Conservation (phyloP, 2,329 filamentous ascomycete genomes). For the Torrubiella hemipterigena region DNA sequence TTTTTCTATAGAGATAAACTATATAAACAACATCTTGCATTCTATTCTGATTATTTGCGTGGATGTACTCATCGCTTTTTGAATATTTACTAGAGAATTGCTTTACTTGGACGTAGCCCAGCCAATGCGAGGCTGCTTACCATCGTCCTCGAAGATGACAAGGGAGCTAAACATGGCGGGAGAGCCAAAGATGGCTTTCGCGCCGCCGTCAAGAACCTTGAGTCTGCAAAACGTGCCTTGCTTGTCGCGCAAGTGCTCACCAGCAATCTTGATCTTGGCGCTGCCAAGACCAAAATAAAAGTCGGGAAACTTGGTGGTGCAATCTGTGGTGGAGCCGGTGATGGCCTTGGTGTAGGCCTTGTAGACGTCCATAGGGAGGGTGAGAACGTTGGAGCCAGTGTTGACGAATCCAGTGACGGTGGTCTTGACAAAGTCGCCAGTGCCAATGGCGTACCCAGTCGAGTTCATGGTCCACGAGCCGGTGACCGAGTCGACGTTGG, state of each 20-base stretch:
- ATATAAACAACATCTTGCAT: neutral
- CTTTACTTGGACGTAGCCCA: constrained; percentile 3
- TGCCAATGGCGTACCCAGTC: neutral
- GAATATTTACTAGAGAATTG: too few species aligned
- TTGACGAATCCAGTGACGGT: neutral
- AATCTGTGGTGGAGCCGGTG: neutral
- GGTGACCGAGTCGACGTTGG: neutral
- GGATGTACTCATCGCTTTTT: neutral
- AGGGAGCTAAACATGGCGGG: constrained; percentile 1
- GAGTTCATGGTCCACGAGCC: neutral
- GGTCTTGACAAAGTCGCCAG: neutral
- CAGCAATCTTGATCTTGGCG: neutral
- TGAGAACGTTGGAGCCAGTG: neutral
- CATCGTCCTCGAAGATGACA: constrained; percentile 4
- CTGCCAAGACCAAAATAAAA: neutral
- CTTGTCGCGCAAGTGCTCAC: neutral
- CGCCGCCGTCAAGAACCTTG: neutral
- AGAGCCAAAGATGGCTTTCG: constrained; percentile 1
- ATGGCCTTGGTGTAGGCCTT: neutral
- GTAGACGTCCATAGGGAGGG: neutral
- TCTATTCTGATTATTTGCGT: neutral
- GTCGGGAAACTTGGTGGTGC: neutral
- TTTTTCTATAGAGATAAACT: neutral
- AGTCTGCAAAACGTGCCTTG: neutral
- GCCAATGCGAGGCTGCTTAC: constrained; percentile 1